A percentile compares a stretch with the other conserved stretches of the same genome.
phyloP scores from a whole-genome alignment of 805 yeast species.

The Ogataea pilisensis region DNA sequence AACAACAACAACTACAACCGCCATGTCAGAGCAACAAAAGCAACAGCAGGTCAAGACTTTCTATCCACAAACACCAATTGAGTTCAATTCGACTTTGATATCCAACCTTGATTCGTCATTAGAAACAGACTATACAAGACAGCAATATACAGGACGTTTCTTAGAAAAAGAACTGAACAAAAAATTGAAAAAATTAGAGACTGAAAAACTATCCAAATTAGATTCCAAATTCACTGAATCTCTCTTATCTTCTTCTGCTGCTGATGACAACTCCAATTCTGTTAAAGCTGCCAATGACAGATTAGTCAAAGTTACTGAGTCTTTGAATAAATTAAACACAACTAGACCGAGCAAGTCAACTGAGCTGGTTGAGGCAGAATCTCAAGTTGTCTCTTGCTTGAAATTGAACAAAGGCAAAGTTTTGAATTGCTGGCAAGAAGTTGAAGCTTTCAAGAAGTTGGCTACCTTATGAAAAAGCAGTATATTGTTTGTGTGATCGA shows the following conservation, averaged over 20 bases:
- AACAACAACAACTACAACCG: too few relatives aligned
- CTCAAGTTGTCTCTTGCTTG: constrained; percentile 54
- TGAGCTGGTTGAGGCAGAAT: constrained; percentile 43
- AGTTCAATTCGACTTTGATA: constrained; percentile 60
- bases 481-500: too few relatives aligned
- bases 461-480: too few relatives aligned
- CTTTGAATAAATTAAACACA: constrained; percentile 29
- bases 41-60: constrained; percentile 54
- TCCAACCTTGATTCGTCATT: constrained; percentile 52
- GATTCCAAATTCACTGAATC: constrained; percentile 45
- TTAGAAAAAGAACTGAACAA: constrained; percentile 61
- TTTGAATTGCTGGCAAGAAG: constrained; percentile 80
- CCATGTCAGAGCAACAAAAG: background rate
- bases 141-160: constrained; percentile 62
- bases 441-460: constrained; percentile 59
- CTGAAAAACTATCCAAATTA: constrained; percentile 47
- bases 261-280: constrained; percentile 23
- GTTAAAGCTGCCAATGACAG: constrained; percentile 26
- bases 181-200: constrained; percentile 51
- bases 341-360: constrained; percentile 31
- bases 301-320: constrained; percentile 34
- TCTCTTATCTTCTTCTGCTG: constrained; percentile 34
- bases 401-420: constrained; percentile 58
- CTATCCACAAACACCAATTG: constrained; percentile 63
- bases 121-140: constrained; percentile 69